Conservation (phyloP, 2,329 filamentous ascomycete species). For the Xylaria polymorpha region DNA sequence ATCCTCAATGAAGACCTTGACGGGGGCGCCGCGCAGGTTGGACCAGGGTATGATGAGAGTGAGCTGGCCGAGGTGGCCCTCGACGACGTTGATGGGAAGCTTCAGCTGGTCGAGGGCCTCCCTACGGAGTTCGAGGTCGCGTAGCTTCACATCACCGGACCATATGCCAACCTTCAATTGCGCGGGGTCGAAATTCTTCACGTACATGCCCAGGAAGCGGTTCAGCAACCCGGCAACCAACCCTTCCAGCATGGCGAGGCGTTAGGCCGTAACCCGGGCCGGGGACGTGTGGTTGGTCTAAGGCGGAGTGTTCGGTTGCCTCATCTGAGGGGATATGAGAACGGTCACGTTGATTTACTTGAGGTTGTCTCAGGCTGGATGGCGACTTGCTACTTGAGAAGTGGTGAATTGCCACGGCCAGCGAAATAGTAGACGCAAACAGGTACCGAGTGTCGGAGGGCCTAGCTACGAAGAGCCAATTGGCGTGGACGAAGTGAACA, state of each 20-base stretch:
- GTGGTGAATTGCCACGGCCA: not conserved
- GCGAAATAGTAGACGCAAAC: conserved; percentile 4
- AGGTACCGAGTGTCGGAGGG: not conserved
- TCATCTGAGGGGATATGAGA: conserved; percentile 47
- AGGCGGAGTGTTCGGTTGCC: conserved; percentile 41
- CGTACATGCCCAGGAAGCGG: conserved; percentile 99
- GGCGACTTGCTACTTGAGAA: conserved; percentile 4
- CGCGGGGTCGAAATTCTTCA: conserved; percentile 98
- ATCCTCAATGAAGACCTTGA: conserved; percentile 96
- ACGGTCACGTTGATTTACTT: not conserved
- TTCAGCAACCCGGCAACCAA: conserved; percentile 97
- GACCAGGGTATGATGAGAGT: conserved; percentile 97
- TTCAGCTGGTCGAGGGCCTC: conserved; percentile 98
- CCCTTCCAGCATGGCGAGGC: conserved; percentile 88
- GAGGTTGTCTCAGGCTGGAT: not conserved
- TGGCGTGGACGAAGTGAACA: conserved; percentile 1
- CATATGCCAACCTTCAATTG: conserved; percentile 99
- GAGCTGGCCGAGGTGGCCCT: conserved; percentile 91
- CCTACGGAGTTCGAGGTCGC: conserved; percentile 88
- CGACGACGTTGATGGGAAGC: conserved; percentile 94
- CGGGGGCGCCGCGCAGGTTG: conserved; percentile 91
- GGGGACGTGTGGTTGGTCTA: conserved; percentile 55
- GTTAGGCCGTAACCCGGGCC: conserved; percentile 77
- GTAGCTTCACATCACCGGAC: conserved; percentile 97
- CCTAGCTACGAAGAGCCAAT: not conserved